Base-by-base conservation (phyloP, 129 eudicot genomes). In the Tanacetum coccineum region DNA sequence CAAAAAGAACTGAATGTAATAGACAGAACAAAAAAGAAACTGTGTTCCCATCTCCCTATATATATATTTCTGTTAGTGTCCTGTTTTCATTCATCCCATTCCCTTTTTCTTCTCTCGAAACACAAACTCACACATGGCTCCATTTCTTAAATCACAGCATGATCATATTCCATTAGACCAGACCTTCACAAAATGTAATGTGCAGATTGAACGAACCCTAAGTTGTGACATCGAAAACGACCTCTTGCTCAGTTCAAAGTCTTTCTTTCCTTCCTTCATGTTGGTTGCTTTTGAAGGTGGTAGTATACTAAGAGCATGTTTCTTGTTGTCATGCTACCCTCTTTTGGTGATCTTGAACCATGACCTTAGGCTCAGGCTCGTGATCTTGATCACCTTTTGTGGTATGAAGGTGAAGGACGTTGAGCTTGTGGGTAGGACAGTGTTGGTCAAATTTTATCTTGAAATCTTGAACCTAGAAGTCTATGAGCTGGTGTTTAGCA, bases 281-380 rank as follows among this genome's bases (percentile, higher is more conserved):
- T 30, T 91, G 14, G 83, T 91, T 13, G 94, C 96, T 13, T 85
- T 91, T 61, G 97, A 91, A 80, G 97, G 85, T 32, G 96, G 96
- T 25, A 81, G 88, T 72, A 61, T 85, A 13, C 53, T 85, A 1
- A 80, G 96, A 21, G 87, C 90, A 20, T 67, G 85, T 10, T 0
- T 87, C n/a, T 77, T 91, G 59, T 82, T 91, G 8, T 11, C 81
- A 55, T 82, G 83, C 3, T 83, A 40, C 54, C 97, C 96, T 12
- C 50, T 72, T 10, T 80, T 62, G 18, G 77, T 67, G 59, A 87
- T 47, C n/a, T 91, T 47, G 82, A 30, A 82, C 26, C 36, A 74
- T 48, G 84, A 81, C 6, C 30, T 26, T 60, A 10, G 79, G 78
- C 51, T 44, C 87, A 83, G 72, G 70, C 67, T 81, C 0, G 87